Percentiles rank a stretch among this genome's conserved stretches.
Evolutionary conservation across 192 early-diverging fungal species (phyloP).

Genomic region (Thamnidium elegans): DNA sequence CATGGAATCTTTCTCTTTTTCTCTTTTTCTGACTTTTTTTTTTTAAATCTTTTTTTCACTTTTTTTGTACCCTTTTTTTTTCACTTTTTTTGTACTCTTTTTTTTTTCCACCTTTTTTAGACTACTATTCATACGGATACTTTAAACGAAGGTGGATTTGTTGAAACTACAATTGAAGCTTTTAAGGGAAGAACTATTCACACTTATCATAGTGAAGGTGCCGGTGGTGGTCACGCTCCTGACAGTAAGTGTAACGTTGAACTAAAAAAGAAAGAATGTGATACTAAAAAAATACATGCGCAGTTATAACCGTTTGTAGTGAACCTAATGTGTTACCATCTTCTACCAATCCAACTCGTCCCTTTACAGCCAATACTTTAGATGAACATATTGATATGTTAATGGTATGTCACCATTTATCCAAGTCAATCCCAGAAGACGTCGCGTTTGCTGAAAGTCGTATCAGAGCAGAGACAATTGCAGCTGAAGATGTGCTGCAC

Average conservation of each 20-base stretch:
- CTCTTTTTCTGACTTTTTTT: too few relatives aligned
- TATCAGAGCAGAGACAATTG: slow-evolving; percentile 95
- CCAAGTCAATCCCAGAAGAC: slow-evolving; percentile 89
- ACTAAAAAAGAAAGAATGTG: not conserved
- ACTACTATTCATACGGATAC: slow-evolving; percentile 95
- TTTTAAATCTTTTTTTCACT: not conserved
- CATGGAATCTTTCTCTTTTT: not conserved
- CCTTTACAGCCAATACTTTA: slow-evolving; percentile 89
- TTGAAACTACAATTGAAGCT: slow-evolving; percentile 82
- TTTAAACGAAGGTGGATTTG: slow-evolving; percentile 94
- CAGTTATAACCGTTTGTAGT: slow-evolving; percentile 66
- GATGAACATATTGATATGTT: slow-evolving; percentile 99
- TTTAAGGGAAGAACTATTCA: slow-evolving; percentile 91
- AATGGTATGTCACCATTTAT: slow-evolving; percentile 96
- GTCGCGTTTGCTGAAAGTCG: slow-evolving; percentile 93
- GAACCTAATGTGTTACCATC: slow-evolving; percentile 86
- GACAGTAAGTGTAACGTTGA: slow-evolving; percentile 46
- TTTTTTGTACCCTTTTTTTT: too few relatives aligned
- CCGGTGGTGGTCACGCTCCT: slow-evolving; percentile 92
- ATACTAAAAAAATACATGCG: not conserved
- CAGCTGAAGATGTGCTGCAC: slow-evolving; percentile 93
- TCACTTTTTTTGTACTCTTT: not conserved
- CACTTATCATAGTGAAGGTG: slow-evolving; percentile 95
- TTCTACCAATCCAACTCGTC: slow-evolving; percentile 92
- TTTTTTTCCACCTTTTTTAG: slow-evolving; percentile 31